A percentile compares a stretch with the other conserved stretches of the same genome.
Evolutionary conservation across 345 rosid genomes (phyloP).

Genomic region (Camelina laxa): DNA sequence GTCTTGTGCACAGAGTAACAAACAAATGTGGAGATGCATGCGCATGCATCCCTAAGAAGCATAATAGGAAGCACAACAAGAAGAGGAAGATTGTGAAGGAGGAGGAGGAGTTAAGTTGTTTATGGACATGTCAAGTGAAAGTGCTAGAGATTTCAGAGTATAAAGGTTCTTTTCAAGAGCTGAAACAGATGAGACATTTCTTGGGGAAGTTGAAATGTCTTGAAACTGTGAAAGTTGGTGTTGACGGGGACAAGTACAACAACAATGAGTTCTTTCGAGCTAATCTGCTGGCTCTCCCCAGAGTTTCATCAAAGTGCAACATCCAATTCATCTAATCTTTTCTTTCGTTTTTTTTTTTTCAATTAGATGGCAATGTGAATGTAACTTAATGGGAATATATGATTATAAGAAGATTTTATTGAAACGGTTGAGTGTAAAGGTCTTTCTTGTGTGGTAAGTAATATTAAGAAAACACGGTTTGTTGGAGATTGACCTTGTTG

Average conservation of each 20-base stretch:
- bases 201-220: conserved; percentile 2
- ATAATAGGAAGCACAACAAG: too few species aligned
- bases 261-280: background rate
- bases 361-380: too few species aligned
- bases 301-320: background rate
- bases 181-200: background rate
- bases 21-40: too few species aligned
- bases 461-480: too few species aligned
- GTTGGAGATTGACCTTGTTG: too few species aligned
- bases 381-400: too few species aligned
- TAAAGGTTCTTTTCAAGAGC: background rate
- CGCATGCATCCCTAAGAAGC: too few species aligned
- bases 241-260: background rate
- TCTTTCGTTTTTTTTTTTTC: background rate
- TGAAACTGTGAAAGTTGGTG: background rate
- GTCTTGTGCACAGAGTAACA: too few species aligned
- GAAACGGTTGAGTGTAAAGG: too few species aligned
- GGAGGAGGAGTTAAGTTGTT: background rate
- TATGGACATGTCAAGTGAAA: conserved; percentile 1
- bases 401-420: too few species aligned
- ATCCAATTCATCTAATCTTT: conserved; percentile 2
- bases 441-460: too few species aligned
- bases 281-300: background rate
- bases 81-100: too few species aligned
- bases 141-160: conserved; percentile 1